Evolutionary conservation across 2,329 filamentous ascomycete genomes (phyloP), one percentile per base, ranked within the genome.

Genomic region (Aspergillus udagawae): DNA sequence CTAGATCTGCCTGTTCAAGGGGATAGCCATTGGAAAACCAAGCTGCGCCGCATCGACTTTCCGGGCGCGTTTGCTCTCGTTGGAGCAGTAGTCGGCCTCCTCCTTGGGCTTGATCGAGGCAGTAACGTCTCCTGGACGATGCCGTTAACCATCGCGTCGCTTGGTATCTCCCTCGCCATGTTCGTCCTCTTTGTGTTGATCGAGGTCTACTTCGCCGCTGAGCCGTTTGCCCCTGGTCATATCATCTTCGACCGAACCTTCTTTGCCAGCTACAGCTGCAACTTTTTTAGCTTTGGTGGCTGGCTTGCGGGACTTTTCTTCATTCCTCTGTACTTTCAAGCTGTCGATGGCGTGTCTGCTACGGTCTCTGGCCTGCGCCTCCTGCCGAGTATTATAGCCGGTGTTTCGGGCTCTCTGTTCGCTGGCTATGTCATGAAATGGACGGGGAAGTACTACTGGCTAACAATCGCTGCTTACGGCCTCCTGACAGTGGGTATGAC

Each of bases 321-420:
- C 73, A 76, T 90, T n/a, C 88, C 90, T 1, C 77, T 93, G 2
- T 91, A 88, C 73, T 90, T 89, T 73, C 90, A 93, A 73, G 89
- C 87, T 4, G 86, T 88, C 0, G 79, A 87, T 51, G 84, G 83
- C 4, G 75, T 86, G 25, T 82, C 81, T 3, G 86, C 90, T 1
- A 86, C 86, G 0, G 71, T 79, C 54, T 83, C 88, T 3, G 89
- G 89, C 1, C 58, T 88, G 1, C 77, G 86, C 35, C 80, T 93
- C 20, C 76, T 93, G 32, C 89, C 90, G 0, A 80, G 80, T 54
- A 88, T 90, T 61, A 45, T 86, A 3, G 75, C 77, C 4, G 83
- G 82, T 27, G 88, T 92, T 2, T 69, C 72, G 3, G 88, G 88
- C 2, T 89, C 86, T 2, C 75, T 93, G 2, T 78, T 81, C 41